A percentile compares a stretch with the other conserved stretches of the same genome.
These are phyloP conservation scores for Aspergillus coremiiformis DNA, from an alignment of 495 filamentous ascomycete species.

Conservation along the genomic window DNA sequence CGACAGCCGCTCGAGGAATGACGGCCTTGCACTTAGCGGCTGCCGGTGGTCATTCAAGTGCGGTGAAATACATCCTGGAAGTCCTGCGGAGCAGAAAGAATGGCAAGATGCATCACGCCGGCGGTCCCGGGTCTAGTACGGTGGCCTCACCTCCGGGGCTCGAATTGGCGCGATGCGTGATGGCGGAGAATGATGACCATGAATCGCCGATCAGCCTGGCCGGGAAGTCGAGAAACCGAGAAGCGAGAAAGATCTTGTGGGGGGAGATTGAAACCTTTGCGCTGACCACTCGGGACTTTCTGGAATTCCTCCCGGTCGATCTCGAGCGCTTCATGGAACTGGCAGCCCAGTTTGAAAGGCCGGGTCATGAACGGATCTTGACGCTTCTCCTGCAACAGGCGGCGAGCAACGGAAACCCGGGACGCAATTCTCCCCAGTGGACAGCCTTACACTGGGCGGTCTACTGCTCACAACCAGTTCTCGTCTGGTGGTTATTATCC, in stretches of 20 bases:
- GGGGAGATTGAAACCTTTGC: background rate
- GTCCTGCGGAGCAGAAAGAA: background rate
- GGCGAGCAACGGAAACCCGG: background rate
- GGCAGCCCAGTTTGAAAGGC: background rate
- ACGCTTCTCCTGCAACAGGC: background rate
- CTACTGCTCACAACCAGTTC: background rate
- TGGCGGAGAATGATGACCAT: background rate
- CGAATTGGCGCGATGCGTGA: background rate
- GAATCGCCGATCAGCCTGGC: background rate
- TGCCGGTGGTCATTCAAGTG: background rate
- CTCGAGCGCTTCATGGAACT: background rate
- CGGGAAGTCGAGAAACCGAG: background rate
- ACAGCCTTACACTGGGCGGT: background rate
- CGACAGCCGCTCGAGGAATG: background rate
- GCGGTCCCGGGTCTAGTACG: background rate
- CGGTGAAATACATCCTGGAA: background rate
- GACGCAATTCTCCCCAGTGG: background rate
- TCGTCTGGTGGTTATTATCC: slow-evolving; percentile 1
- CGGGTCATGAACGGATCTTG: background rate
- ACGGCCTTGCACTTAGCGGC: background rate
- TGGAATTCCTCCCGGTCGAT: background rate
- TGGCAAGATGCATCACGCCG: background rate
- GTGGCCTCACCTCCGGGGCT: background rate
- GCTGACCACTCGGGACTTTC: background rate
- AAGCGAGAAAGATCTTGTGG: background rate